These are phyloP conservation scores for Neotropicomus parvogracilis DNA, from an alignment of 1,284 basidiomycete genomes.

Conservation along the genomic window DNA sequence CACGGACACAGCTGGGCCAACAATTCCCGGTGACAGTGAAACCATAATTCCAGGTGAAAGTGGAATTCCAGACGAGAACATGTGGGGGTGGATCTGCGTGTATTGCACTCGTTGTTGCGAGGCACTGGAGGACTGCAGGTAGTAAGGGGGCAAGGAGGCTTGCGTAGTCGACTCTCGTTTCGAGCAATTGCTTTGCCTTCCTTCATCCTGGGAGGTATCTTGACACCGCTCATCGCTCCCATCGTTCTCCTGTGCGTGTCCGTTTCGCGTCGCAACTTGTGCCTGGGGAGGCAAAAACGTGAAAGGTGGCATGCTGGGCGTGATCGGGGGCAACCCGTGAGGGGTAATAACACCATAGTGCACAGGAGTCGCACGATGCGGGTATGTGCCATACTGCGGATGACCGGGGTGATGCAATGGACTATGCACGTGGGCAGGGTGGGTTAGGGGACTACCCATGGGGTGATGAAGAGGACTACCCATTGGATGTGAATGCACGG, in stretches of 20 bases:
- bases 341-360: conserved; percentile 50
- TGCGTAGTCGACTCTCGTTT: conserved; percentile 14
- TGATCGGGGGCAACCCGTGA: conserved; percentile 70
- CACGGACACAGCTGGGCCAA: conserved; percentile 18
- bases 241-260: conserved; percentile 5
- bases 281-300: conserved; percentile 52
- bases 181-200: conserved; percentile 2
- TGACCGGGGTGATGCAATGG: conserved; percentile 41
- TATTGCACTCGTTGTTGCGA: conserved; percentile 25
- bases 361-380: conserved; percentile 35
- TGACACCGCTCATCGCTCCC: conserved; percentile 6
- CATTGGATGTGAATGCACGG: conserved; percentile 29
- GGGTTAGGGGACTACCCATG: conserved; percentile 30
- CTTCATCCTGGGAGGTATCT: conserved; percentile 5
- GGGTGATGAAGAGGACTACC: conserved; percentile 32
- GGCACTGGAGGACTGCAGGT: conserved; percentile 12
- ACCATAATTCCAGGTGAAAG: conserved; percentile 32
- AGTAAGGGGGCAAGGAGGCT: conserved; percentile 10
- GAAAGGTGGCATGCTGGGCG: conserved; percentile 77
- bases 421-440: conserved; percentile 31
- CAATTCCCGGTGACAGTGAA: conserved; percentile 28
- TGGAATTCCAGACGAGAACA: conserved; percentile 34
- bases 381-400: conserved; percentile 33
- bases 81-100: conserved; percentile 20
- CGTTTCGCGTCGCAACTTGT: conserved; percentile 21